Percentiles rank a stretch among this genome's conserved stretches.
Conservation (phyloP, 768 basidiomycete species). For the Daedaleopsis nitida region DNA sequence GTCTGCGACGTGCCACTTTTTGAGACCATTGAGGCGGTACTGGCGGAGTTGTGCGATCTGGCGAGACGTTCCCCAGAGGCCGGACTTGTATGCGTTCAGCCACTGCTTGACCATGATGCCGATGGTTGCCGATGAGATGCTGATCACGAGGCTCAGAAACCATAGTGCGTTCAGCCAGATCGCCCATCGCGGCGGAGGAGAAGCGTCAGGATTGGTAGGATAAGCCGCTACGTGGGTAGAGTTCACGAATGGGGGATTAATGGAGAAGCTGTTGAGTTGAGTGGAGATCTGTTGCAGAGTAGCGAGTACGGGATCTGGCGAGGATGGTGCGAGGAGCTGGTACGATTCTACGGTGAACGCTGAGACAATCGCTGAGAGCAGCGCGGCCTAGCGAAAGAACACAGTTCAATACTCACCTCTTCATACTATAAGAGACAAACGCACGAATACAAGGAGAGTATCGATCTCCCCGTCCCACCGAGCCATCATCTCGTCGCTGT, state of each 20-base stretch:
- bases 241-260: constrained; percentile 5
- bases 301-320: not conserved
- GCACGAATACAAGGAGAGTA: not conserved
- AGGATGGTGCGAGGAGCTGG: not conserved
- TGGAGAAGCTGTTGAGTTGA: not conserved
- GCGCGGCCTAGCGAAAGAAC: not conserved
- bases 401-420: not conserved
- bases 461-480: not conserved
- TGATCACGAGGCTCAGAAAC: constrained; percentile 28
- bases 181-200: not conserved
- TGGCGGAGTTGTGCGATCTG: constrained; percentile 19
- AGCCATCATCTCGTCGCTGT: not conserved
- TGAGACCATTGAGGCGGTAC: constrained; percentile 18
- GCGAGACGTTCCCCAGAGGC: not conserved
- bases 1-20: constrained; percentile 16
- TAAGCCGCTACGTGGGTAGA: constrained; percentile 2
- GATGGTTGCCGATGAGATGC: constrained; percentile 27
- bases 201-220: not conserved
- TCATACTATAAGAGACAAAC: not conserved
- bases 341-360: constrained; percentile 15
- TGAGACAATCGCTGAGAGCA: constrained; percentile 12
- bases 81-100: constrained; percentile 18
- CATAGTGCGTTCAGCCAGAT: constrained; percentile 26
- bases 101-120: constrained; percentile 34
- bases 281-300: not conserved